Evolutionary conservation across 2,329 filamentous ascomycete species (phyloP), one percentile per base, ranked within the genome.

Genomic region (Huntiella moniliformis): DNA sequence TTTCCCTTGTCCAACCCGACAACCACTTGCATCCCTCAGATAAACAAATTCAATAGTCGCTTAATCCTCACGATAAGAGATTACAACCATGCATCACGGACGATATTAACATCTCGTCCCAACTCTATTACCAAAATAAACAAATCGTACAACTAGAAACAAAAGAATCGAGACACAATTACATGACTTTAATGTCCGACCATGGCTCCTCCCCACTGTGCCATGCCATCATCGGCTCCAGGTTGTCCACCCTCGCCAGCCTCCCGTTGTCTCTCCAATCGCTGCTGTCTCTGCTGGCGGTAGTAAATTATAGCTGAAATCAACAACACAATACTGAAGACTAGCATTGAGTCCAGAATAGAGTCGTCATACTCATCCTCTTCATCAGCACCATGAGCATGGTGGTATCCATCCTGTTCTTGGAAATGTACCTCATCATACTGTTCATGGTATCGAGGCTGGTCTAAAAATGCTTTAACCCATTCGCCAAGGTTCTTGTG

Each of bases 291-390:
- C 56, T 75, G 77, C 51, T 84, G 78, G 15, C 83, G 69, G 59
- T 91, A 88, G 61, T 86, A 93, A 12, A 96, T 70, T 31, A 96
- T 65, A 44, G 82, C 73, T 0, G 82, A 75, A 45, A 96, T 67
- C 1, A 77, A 75, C 11, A 77, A 76, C 0, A 82, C 79, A 11
- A 96, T 64, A 1, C 74, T 79, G 11, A 95, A 67, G 51, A 98
- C 92, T 38, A 93, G 66, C 17, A 95, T 62, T 38, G 81, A 88
- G 61, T 96, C 91, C 8, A 95, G 48, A 12, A 94, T 65, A 10
- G 84, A 82, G 40, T 86, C 84, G 43, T 88, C 82, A 28, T 82
- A 68, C 2, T 77, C 62, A 2, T 78, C 77, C 44, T 80, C 77
- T 49, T 75, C 68, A 8, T 67, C 72, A 10, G 67, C 68, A 4